Conservation (phyloP, 345 rosid genomes). For the Chamaenerion angustifolium region DNA sequence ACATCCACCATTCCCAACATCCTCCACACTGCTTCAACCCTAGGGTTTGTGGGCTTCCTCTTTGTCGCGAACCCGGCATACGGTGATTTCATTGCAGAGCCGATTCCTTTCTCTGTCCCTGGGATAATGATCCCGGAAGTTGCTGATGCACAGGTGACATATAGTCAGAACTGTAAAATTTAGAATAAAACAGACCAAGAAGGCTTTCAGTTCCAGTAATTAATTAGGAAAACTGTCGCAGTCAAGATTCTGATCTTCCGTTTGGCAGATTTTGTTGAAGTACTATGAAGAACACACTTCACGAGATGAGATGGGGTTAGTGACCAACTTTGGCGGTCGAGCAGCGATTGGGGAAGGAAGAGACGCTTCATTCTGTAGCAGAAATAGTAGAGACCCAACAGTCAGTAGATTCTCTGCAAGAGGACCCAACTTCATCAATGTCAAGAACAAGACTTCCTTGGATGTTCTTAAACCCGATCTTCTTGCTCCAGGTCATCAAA, state of each 20-base stretch:
- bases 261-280: constrained; percentile 29
- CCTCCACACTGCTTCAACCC: constrained; percentile 39
- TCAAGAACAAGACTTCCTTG: constrained; percentile 18
- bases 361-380: constrained; percentile 28
- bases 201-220: too few species aligned
- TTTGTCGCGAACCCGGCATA: constrained; percentile 47
- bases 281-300: constrained; percentile 48
- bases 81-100: constrained; percentile 59
- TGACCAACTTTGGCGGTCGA: constrained; percentile 25
- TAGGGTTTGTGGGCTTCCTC: constrained; percentile 49
- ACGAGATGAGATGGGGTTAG: constrained; percentile 28
- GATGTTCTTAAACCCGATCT: constrained; percentile 80
- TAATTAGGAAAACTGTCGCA: too few species aligned
- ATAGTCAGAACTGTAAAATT: neutral
- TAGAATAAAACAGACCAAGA: too few species aligned
- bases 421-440: constrained; percentile 56
- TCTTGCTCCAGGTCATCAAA: constrained; percentile 82
- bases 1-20: constrained; percentile 47
- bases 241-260: neutral
- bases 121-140: constrained; percentile 54
- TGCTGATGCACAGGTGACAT: constrained; percentile 42
- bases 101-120: constrained; percentile 34
- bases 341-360: constrained; percentile 62
- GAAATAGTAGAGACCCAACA: constrained; percentile 32
- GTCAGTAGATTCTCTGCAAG: constrained; percentile 75